These are phyloP conservation scores for Boeremia exigua DNA, from an alignment of 2,329 filamentous ascomycete genomes.

Conservation along the genomic window DNA sequence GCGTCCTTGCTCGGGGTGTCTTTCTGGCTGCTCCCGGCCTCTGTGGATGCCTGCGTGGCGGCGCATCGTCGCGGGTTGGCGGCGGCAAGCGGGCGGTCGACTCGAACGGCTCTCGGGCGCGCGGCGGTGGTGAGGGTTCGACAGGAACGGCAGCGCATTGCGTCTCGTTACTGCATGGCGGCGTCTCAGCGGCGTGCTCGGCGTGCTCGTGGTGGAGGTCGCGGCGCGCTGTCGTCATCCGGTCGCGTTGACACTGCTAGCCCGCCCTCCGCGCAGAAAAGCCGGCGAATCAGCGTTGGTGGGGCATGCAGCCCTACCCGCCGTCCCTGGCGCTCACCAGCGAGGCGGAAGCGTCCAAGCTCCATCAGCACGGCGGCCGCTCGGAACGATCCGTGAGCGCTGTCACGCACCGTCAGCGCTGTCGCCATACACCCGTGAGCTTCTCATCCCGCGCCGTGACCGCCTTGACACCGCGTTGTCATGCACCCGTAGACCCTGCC, in stretches of 20 bases:
- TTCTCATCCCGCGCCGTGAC: no score
- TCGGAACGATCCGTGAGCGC: no score
- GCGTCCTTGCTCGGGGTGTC: no score
- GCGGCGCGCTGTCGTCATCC: conserved; percentile 13
- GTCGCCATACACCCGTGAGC: no score
- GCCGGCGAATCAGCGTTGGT: conserved; percentile 1
- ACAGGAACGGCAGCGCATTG: conserved; percentile 41
- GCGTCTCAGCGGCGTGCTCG: neutral
- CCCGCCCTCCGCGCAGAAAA: neutral
- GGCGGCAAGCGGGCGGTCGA: conserved; percentile 2
- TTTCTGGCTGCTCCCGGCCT: no score
- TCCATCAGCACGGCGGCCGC: no score
- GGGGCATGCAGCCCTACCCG: conserved; percentile 15
- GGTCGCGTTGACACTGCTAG: conserved; percentile 4
- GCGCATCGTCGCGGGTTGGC: conserved; percentile 35
- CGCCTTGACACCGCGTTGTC: no score
- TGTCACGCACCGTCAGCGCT: no score
- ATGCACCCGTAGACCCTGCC: neutral
- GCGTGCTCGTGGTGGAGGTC: neutral
- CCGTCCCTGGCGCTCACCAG: conserved; percentile 6
- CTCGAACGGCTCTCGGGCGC: conserved; percentile 18
- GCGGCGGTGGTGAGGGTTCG: conserved; percentile 27
- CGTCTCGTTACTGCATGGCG: conserved; percentile 37
- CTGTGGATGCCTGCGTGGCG: conserved; percentile 29
- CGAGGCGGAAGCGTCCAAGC: neutral